A percentile compares a stretch with the other conserved stretches of the same genome.
These are phyloP conservation scores for Dianthus caryophyllus DNA, from an alignment of 148 eudicot species.

Conservation along the genomic window DNA sequence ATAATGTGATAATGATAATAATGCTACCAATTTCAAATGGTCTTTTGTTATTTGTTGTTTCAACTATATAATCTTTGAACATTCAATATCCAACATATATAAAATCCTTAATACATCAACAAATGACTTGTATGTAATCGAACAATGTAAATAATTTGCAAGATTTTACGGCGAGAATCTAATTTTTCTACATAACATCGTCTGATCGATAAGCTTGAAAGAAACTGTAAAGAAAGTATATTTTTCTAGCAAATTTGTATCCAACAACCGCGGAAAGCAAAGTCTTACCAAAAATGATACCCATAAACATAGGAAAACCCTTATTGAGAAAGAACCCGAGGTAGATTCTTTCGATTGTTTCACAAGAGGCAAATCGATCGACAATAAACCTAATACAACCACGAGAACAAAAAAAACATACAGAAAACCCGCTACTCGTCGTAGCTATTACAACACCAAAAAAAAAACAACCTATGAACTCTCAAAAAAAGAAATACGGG, in stretches of 20 bases:
- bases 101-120: too few relatives aligned
- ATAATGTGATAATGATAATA: too few relatives aligned
- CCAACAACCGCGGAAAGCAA: constrained; percentile 14
- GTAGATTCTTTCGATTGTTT: constrained; percentile 30
- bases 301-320: constrained; percentile 10
- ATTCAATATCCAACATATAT: too few relatives aligned
- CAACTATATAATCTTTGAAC: too few relatives aligned
- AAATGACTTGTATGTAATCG: too few relatives aligned
- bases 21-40: too few relatives aligned
- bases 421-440: constrained; percentile 20
- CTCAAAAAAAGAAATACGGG: background rate
- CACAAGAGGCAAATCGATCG: constrained; percentile 31
- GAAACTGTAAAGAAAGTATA: background rate
- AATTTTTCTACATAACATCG: background rate
- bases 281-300: constrained; percentile 15
- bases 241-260: constrained; percentile 4
- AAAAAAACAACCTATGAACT: constrained; percentile 19
- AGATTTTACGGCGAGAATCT: too few relatives aligned
- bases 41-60: too few relatives aligned
- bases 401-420: background rate
- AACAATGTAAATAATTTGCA: too few relatives aligned
- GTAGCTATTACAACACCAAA: constrained; percentile 27
- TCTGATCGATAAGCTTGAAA: too few relatives aligned
- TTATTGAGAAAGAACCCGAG: constrained; percentile 27
- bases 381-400: constrained; percentile 30